These are phyloP conservation scores for Lentinula sp. DNA, from an alignment of 768 basidiomycete species.

Conservation along the genomic window DNA sequence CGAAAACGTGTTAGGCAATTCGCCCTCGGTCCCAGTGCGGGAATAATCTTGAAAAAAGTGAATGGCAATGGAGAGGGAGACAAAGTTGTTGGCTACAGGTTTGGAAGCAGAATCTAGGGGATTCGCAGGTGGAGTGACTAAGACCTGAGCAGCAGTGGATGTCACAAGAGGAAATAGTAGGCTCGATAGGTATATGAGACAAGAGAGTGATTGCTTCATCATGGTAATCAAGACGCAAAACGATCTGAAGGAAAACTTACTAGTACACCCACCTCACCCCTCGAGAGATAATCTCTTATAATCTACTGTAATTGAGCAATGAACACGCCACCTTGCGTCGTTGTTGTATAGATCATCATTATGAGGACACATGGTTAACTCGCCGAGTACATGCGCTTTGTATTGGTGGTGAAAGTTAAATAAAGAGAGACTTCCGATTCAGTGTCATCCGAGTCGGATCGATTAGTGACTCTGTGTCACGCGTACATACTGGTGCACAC, in stretches of 20 bases:
- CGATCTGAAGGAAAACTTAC: neutral
- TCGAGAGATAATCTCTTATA: too few species aligned
- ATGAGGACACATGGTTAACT: neutral
- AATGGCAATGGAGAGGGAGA: conserved; percentile 2
- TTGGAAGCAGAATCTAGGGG: neutral
- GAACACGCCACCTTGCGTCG: neutral
- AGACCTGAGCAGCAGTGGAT: neutral
- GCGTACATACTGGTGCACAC: neutral
- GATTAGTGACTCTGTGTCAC: neutral
- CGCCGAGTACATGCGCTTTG: neutral
- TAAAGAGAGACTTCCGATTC: neutral
- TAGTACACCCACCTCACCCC: too few species aligned
- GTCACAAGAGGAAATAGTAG: neutral
- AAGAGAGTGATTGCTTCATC: neutral
- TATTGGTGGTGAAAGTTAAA: neutral
- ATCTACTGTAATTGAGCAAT: neutral
- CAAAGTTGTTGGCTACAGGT: neutral
- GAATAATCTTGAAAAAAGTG: conserved; percentile 3
- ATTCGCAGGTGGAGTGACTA: neutral
- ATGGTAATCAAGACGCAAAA: neutral
- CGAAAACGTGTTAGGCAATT: neutral
- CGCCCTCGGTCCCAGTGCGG: neutral
- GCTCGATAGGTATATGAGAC: too few species aligned
- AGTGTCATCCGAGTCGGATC: too few species aligned
- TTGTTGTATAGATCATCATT: neutral